Evolutionary conservation across 2,329 filamentous ascomycete genomes (phyloP).

Genomic region (Pezicula radicicola): DNA sequence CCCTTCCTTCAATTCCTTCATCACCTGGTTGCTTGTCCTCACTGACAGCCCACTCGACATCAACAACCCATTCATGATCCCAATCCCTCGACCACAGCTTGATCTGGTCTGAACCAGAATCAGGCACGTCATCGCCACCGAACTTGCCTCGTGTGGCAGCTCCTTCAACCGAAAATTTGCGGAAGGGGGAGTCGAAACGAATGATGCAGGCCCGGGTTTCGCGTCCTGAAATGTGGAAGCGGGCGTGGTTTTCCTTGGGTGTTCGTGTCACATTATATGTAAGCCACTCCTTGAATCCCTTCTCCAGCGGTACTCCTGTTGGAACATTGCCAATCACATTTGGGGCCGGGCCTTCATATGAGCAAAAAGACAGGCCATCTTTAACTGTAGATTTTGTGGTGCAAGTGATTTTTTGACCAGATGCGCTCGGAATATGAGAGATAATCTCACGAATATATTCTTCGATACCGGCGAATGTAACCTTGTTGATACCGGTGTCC

Average conservation of each 20-base stretch:
- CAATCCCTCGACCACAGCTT: constrained; percentile 82
- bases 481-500: constrained; percentile 65
- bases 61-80: constrained; percentile 68
- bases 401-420: constrained; percentile 59
- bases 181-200: constrained; percentile 66
- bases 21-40: constrained; percentile 28
- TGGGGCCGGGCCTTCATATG: constrained; percentile 67
- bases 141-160: constrained; percentile 63
- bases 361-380: constrained; percentile 60
- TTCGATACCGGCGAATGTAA: constrained; percentile 66
- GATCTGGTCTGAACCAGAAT: constrained; percentile 63
- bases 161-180: constrained; percentile 60
- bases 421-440: constrained; percentile 65
- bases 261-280: constrained; percentile 55
- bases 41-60: constrained; percentile 57
- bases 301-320: constrained; percentile 37
- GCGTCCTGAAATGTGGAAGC: constrained; percentile 63
- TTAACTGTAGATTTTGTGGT: constrained; percentile 34
- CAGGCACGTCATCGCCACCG: constrained; percentile 48
- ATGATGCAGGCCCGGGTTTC: constrained; percentile 81
- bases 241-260: constrained; percentile 46
- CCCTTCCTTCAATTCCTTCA: constrained; percentile 54
- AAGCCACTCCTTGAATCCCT: constrained; percentile 57
- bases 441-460: constrained; percentile 67
- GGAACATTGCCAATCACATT: constrained; percentile 51